phyloP scores from a whole-genome alignment of 2,329 filamentous ascomycete genomes.

The Nemania sp. region DNA sequence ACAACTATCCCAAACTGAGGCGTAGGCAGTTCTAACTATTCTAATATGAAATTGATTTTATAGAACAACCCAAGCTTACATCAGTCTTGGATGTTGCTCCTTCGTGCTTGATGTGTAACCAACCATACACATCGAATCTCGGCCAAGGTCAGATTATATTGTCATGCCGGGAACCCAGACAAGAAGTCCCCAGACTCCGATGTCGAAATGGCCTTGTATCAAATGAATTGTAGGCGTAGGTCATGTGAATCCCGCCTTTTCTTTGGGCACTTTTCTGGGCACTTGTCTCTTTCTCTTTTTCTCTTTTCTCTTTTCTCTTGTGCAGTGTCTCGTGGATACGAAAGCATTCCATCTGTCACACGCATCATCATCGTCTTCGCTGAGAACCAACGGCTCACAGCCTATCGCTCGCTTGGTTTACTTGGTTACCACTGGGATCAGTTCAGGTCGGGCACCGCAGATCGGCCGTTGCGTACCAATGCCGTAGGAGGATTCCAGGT shows the following conservation, averaged over 20 bases:
- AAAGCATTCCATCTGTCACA: no score
- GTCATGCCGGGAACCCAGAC: neutral
- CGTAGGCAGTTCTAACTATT: no score
- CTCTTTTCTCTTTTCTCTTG: no score
- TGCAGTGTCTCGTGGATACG: constrained; percentile 11
- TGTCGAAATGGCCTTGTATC: constrained; percentile 17
- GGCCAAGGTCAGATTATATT: no score
- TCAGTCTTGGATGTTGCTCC: no score
- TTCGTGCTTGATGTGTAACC: no score
- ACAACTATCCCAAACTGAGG: no score
- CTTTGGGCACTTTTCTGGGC: neutral
- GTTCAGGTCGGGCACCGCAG: constrained; percentile 8
- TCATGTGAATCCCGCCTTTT: neutral
- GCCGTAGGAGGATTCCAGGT: constrained; percentile 3
- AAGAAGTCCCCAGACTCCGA: constrained; percentile 14
- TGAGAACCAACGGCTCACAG: constrained; percentile 6
- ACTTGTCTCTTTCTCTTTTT: no score
- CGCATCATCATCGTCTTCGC: no score
- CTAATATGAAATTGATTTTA: no score
- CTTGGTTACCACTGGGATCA: constrained; percentile 2
- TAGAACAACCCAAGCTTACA: no score
- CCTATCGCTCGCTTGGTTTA: constrained; percentile 11
- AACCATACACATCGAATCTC: no score
- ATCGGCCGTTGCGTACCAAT: constrained; percentile 18
- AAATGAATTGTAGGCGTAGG: neutral